A percentile compares a stretch with the other conserved stretches of the same genome.
These are phyloP conservation scores for Blastomyces gilchristii DNA, from an alignment of 2,329 filamentous ascomycete genomes.

Conservation along the genomic window DNA sequence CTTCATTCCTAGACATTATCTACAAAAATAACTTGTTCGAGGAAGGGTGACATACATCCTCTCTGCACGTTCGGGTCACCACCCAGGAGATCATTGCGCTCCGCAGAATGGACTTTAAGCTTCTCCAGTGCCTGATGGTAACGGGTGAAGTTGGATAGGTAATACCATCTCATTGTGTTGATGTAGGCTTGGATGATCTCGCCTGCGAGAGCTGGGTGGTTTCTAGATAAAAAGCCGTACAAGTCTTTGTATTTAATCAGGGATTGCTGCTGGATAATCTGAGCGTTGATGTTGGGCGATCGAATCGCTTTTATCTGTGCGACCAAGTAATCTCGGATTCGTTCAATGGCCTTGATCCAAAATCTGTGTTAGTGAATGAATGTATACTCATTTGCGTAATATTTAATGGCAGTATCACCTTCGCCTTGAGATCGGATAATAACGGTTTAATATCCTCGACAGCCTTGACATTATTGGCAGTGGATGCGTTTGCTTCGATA, in stretches of 20 bases:
- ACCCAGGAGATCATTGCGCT: slow-evolving; percentile 73
- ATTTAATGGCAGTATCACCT: slow-evolving; percentile 41
- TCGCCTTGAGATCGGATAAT: slow-evolving; percentile 70
- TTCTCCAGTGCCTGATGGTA: slow-evolving; percentile 78
- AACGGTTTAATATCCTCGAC: slow-evolving; percentile 75
- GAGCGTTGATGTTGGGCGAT: slow-evolving; percentile 92
- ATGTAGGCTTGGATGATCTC: slow-evolving; percentile 90
- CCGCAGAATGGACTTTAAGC: slow-evolving; percentile 70
- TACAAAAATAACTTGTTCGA: slow-evolving; percentile 2
- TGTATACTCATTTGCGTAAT: not conserved
- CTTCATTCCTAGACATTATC: not conserved
- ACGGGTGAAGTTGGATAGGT: slow-evolving; percentile 77
- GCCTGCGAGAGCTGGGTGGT: slow-evolving; percentile 72
- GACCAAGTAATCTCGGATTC: slow-evolving; percentile 89
- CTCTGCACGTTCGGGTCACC: slow-evolving; percentile 63
- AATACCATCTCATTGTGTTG: slow-evolving; percentile 99
- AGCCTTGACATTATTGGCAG: slow-evolving; percentile 58
- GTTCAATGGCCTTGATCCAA: slow-evolving; percentile 60
- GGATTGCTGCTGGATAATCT: slow-evolving; percentile 89
- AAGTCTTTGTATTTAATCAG: slow-evolving; percentile 83
- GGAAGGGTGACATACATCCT: slow-evolving; percentile 29
- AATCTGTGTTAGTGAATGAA: slow-evolving; percentile 8
- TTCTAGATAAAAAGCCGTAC: slow-evolving; percentile 71
- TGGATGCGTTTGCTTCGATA: slow-evolving; percentile 57
- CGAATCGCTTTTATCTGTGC: slow-evolving; percentile 87